These are phyloP conservation scores for Verticillium dahliae DNA, from an alignment of 2,329 filamentous ascomycete species.

Conservation along the genomic window DNA sequence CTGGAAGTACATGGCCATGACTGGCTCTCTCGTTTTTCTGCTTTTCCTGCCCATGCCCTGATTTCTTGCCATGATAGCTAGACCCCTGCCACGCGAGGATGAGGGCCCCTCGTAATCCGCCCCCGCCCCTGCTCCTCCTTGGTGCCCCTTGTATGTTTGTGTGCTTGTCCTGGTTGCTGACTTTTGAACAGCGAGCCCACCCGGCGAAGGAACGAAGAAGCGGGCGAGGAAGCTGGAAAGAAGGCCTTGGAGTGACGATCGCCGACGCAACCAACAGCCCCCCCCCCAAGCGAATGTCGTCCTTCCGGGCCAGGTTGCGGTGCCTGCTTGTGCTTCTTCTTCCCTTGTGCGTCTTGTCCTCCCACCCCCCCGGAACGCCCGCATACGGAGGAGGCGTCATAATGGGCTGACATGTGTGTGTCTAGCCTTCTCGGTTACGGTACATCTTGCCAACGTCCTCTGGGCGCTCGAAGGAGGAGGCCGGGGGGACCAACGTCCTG, in stretches of 20 bases:
- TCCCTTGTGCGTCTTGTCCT: background rate
- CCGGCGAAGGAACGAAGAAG: background rate
- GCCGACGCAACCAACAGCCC: background rate
- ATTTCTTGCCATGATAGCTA: background rate
- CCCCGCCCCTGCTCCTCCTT: too few species aligned
- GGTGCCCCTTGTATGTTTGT: too few species aligned
- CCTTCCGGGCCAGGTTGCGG: background rate
- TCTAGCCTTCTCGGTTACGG: background rate
- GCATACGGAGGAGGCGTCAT: background rate
- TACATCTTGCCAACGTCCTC: background rate
- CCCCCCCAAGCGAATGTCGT: background rate
- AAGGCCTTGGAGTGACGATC: background rate
- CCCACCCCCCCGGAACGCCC: background rate
- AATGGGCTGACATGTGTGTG: background rate
- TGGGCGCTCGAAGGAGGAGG: background rate
- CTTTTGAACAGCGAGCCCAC: background rate
- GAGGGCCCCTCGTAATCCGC: background rate
- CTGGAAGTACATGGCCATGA: background rate
- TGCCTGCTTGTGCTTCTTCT: background rate
- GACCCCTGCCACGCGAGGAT: constrained; percentile 9
- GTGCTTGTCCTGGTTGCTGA: background rate
- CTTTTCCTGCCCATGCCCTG: background rate
- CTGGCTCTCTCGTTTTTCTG: constrained; percentile 1
- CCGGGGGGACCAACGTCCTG: background rate
- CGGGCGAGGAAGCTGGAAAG: background rate